A percentile compares a stretch with the other conserved stretches of the same genome.
phyloP scores from a whole-genome alignment of 176 grass and related monocot genomes.

The Bothriochloa decipiens region DNA sequence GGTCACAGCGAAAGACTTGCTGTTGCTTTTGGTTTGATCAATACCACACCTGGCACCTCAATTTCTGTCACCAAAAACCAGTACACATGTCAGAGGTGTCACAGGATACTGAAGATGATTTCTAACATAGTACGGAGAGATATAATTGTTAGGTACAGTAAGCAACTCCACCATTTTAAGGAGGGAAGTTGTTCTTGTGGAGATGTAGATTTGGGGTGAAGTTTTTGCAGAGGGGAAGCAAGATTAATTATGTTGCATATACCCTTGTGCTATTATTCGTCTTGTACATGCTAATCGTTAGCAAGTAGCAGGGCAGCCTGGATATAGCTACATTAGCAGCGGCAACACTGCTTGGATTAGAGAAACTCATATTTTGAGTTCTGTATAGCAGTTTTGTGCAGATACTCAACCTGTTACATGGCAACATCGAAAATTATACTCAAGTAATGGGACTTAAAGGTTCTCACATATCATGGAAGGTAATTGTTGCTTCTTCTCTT shows the following conservation, averaged over 20 bases:
- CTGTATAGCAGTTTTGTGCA: constrained; percentile 12
- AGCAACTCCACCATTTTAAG: constrained; percentile 86
- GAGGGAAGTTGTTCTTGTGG: constrained; percentile 85
- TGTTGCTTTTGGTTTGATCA: constrained; percentile 92
- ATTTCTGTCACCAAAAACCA: constrained; percentile 88
- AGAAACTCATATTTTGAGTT: constrained; percentile 18
- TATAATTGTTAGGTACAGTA: constrained; percentile 78
- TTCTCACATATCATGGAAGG: constrained; percentile 33
- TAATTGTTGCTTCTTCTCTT: constrained; percentile 21
- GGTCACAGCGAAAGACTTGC: constrained; percentile 92
- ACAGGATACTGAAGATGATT: constrained; percentile 64
- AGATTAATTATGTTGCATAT: constrained; percentile 3
- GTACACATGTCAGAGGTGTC: constrained; percentile 86
- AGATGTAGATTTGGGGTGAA: constrained; percentile 52
- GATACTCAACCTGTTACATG: constrained; percentile 25
- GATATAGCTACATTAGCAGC: constrained; percentile 23
- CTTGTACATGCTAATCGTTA: background rate
- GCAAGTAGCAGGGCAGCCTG: constrained; percentile 17
- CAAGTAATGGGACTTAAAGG: constrained; percentile 17
- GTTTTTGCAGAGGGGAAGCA: background rate
- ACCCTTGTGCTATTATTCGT: constrained; percentile 23
- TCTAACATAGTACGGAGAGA: constrained; percentile 78
- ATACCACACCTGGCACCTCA: constrained; percentile 74
- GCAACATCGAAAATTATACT: background rate
- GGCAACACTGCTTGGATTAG: constrained; percentile 23